Percentiles rank a stretch among this genome's conserved stretches.
phyloP scores from a whole-genome alignment of 257 asterid species.

The Petunia secreta region DNA sequence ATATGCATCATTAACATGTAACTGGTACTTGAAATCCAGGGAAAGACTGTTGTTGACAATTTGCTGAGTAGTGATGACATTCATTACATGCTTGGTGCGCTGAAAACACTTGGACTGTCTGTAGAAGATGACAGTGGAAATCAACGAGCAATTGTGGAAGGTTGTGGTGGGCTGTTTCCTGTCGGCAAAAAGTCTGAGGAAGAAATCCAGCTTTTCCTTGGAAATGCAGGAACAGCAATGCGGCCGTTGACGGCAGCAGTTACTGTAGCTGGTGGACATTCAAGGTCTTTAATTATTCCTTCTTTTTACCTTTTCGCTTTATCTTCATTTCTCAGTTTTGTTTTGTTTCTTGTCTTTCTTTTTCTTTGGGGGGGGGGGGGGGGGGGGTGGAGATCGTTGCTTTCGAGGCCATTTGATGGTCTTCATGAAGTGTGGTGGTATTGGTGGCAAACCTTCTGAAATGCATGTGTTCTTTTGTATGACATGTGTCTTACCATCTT shows the following conservation, averaged over 20 bases:
- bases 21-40: slow-evolving; percentile 52
- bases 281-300: slow-evolving; percentile 55
- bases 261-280: slow-evolving; percentile 88
- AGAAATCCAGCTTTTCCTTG: slow-evolving; percentile 90
- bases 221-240: slow-evolving; percentile 99
- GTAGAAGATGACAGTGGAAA: slow-evolving; percentile 76
- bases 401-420: not conserved
- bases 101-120: slow-evolving; percentile 81
- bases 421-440: not conserved
- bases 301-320: slow-evolving; percentile 8
- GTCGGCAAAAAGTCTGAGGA: slow-evolving; percentile 69
- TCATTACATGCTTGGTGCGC: slow-evolving; percentile 92
- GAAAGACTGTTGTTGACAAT: slow-evolving; percentile 91
- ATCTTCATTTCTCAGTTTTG: not conserved
- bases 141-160: slow-evolving; percentile 83
- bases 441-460: not conserved
- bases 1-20: not conserved
- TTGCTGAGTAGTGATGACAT: slow-evolving; percentile 87
- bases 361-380: not conserved
- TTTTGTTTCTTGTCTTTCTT: not conserved
- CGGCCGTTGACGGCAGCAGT: slow-evolving; percentile 98
- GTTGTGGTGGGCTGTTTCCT: slow-evolving; percentile 86
- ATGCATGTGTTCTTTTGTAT: slow-evolving; percentile 5
- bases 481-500: not conserved
- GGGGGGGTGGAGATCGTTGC: not conserved